These are phyloP conservation scores for Diospyros lotus DNA, from an alignment of 148 eudicot species.

Conservation along the genomic window DNA sequence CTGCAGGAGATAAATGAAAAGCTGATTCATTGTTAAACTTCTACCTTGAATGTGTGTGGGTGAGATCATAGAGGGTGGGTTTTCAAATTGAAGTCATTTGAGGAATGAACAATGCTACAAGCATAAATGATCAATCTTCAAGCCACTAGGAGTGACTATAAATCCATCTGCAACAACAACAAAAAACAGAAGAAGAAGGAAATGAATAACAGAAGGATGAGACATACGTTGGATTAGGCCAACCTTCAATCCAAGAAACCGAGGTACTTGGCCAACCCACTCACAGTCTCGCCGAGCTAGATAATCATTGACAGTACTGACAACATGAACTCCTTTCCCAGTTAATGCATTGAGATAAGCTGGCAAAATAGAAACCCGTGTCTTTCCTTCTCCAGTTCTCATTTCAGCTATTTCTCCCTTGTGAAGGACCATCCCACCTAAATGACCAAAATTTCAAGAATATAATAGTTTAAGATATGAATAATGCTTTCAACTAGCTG, in stretches of 20 bases:
- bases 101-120: neutral
- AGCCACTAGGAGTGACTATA: neutral
- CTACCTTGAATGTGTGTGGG: neutral
- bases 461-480: neutral
- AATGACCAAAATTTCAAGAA: neutral
- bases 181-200: neutral
- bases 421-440: constrained; percentile 97
- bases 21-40: neutral
- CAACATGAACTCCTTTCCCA: constrained; percentile 88
- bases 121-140: neutral
- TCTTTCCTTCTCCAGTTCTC: constrained; percentile 99
- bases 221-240: constrained; percentile 96
- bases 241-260: constrained; percentile 95
- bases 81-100: neutral
- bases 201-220: constrained; percentile 14
- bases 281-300: constrained; percentile 96
- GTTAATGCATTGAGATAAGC: constrained; percentile 89
- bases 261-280: constrained; percentile 99
- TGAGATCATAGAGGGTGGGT: neutral
- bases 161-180: neutral
- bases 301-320: constrained; percentile 97
- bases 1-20: no score
- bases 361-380: constrained; percentile 89
- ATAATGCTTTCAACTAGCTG: neutral
- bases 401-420: constrained; percentile 95